phyloP scores from a whole-genome alignment of 1,284 basidiomycete genomes.

The Abortiporus biennis region DNA sequence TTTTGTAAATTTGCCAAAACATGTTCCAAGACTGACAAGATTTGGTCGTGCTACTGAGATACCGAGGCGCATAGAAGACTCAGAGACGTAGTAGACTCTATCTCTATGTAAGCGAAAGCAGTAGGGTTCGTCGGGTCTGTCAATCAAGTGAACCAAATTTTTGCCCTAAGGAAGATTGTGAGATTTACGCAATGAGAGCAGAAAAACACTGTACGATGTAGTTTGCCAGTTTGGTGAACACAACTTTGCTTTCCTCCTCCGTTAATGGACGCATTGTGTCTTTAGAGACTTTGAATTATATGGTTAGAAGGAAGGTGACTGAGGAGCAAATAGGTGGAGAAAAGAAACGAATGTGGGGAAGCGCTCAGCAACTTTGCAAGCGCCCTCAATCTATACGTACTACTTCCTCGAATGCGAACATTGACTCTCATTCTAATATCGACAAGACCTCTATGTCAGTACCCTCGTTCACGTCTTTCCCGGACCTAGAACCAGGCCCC shows the following conservation, averaged over 20 bases:
- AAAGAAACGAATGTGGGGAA: background rate
- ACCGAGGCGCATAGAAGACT: conserved; percentile 88
- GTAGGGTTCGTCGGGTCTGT: conserved; percentile 80
- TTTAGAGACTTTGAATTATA: background rate
- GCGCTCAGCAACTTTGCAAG: too few species aligned
- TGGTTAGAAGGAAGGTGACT: background rate
- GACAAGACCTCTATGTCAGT: conserved; percentile 29
- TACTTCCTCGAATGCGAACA: too few species aligned
- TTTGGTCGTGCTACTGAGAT: conserved; percentile 92
- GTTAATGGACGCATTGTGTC: conserved; percentile 77
- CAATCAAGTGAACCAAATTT: conserved; percentile 86
- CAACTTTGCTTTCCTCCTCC: conserved; percentile 80
- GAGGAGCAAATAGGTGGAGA: background rate
- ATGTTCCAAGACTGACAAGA: conserved; percentile 91
- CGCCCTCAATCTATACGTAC: too few species aligned
- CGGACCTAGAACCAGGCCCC: conserved; percentile 40
- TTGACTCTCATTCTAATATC: background rate
- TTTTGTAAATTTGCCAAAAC: conserved; percentile 98
- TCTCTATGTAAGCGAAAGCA: conserved; percentile 91
- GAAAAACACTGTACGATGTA: conserved; percentile 56
- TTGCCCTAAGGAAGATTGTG: conserved; percentile 57
- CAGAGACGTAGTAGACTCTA: conserved; percentile 91
- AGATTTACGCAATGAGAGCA: background rate
- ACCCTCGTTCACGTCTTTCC: conserved; percentile 62
- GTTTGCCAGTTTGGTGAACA: conserved; percentile 89